Conservation (phyloP, 495 filamentous ascomycete genomes). For the Neurospora sp. region DNA sequence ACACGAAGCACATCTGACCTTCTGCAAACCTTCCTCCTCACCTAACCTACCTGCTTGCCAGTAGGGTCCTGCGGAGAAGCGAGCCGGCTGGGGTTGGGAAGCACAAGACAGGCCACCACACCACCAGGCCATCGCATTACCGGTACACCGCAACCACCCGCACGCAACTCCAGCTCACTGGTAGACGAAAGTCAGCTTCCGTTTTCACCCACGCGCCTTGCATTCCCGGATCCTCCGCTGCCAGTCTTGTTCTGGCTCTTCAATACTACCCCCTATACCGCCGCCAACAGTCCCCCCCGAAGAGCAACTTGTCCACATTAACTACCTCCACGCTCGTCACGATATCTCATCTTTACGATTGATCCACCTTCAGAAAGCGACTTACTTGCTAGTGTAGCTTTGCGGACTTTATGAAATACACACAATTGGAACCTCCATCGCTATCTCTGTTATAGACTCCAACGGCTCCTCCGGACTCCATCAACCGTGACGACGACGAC, state of each 20-base stretch:
- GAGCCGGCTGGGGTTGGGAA: neutral
- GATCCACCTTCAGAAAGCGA: neutral
- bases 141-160: neutral
- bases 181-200: neutral
- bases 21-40: neutral
- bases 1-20: neutral
- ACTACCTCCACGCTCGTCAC: neutral
- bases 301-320: neutral
- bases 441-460: neutral
- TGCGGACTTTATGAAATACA: neutral
- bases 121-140: neutral
- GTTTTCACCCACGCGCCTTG: neutral
- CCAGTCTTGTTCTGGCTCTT: neutral
- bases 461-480: neutral
- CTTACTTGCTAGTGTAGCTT: neutral
- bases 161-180: neutral
- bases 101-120: neutral
- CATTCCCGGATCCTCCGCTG: neutral
- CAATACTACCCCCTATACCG: neutral
- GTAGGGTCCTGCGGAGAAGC: neutral
- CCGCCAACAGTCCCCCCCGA: neutral
- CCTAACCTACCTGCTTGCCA: neutral
- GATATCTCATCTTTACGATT: neutral
- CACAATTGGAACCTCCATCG: neutral
- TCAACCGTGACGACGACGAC: neutral